A percentile compares a stretch with the other conserved stretches of the same genome.
These are phyloP conservation scores for Fusarium armeniacum DNA, from an alignment of 2,329 filamentous ascomycete genomes.

Conservation along the genomic window DNA sequence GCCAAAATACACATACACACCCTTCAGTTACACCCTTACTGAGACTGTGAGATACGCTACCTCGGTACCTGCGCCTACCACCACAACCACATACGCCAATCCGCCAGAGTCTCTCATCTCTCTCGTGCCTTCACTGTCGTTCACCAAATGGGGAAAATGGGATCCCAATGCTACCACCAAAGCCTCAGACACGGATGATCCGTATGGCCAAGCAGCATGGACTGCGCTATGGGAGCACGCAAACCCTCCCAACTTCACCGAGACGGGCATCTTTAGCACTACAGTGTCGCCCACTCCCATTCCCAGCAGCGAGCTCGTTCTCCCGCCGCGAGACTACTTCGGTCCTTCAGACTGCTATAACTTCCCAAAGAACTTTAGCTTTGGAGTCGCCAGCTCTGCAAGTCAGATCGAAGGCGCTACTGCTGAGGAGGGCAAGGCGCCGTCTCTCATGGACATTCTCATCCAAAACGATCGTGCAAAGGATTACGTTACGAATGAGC, in stretches of 20 bases:
- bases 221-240: constrained; percentile 53
- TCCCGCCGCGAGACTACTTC: constrained; percentile 67
- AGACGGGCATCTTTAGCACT: constrained; percentile 55
- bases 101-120: constrained; percentile 48
- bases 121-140: constrained; percentile 49
- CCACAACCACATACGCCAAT: constrained; percentile 51
- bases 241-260: constrained; percentile 55
- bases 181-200: constrained; percentile 50
- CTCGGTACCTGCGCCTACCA: constrained; percentile 50
- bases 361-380: constrained; percentile 63
- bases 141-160: constrained; percentile 56
- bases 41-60: constrained; percentile 54
- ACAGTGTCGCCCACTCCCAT: constrained; percentile 69
- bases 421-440: constrained; percentile 59
- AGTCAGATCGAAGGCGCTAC: constrained; percentile 62
- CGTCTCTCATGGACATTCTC: constrained; percentile 60
- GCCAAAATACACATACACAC: constrained; percentile 49
- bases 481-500: constrained; percentile 60
- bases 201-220: constrained; percentile 53
- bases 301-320: constrained; percentile 66
- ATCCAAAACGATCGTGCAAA: constrained; percentile 47
- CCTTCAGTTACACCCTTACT: constrained; percentile 52
- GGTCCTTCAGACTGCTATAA: constrained; percentile 62
- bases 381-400: constrained; percentile 65
- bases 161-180: constrained; percentile 50